Conservation (phyloP, 306 rosid genomes). For the Ceratonia siliqua region DNA sequence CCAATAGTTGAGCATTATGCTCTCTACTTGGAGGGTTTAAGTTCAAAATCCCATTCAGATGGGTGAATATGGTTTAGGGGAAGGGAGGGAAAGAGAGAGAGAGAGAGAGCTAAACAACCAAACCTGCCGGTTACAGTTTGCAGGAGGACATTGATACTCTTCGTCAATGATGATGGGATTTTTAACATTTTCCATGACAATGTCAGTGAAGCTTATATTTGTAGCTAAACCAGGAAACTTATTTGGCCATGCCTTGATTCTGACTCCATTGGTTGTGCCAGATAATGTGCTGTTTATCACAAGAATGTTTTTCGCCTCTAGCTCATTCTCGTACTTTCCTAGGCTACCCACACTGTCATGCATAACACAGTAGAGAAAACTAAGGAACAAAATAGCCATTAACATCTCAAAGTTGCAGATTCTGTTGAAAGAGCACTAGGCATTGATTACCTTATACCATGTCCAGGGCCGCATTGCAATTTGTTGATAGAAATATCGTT, state of each 20-base stretch:
- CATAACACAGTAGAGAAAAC: not conserved
- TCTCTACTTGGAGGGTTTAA: too few relatives aligned
- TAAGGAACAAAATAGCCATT: not conserved
- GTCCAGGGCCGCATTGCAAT: constrained; percentile 51
- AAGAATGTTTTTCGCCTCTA: constrained; percentile 28
- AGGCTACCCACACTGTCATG: constrained; percentile 48
- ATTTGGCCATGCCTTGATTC: constrained; percentile 46
- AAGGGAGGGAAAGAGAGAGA: not conserved
- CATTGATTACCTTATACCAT: constrained; percentile 54
- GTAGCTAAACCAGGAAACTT: constrained; percentile 27
- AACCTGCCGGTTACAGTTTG: constrained; percentile 7
- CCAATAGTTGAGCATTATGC: not conserved
- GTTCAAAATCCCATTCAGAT: too few relatives aligned
- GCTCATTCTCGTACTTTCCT: constrained; percentile 33
- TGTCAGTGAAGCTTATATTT: constrained; percentile 29
- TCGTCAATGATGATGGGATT: constrained; percentile 50
- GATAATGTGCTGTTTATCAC: constrained; percentile 21
- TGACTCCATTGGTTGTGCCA: constrained; percentile 46
- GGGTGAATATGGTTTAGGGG: too few relatives aligned
- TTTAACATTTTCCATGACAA: constrained; percentile 37
- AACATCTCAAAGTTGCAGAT: not conserved
- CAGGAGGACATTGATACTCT: constrained; percentile 36
- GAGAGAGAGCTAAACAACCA: not conserved
- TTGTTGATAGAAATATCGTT: constrained; percentile 28
- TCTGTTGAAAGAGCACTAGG: too few relatives aligned